Base-by-base conservation (phyloP, 1,284 basidiomycete species). In the Hymenochaete sp. region DNA sequence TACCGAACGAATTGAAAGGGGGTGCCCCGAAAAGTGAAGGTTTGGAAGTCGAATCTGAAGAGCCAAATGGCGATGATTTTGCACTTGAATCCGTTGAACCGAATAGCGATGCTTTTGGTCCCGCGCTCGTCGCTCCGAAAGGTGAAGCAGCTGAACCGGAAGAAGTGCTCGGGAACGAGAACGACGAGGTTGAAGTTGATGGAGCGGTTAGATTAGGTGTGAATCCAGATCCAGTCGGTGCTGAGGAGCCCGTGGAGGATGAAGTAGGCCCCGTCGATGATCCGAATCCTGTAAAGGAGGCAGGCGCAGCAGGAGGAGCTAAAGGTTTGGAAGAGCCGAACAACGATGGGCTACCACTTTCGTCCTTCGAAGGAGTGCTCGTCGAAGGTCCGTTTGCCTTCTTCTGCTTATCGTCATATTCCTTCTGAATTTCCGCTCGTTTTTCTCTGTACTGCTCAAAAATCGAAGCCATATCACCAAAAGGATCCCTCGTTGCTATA, bases 401-500 rank as follows among this genome's bases (percentile, higher is more conserved):
- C 47, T 60, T 62, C 8, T 62, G 48, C 32, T 59, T 63, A 11
- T 62, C 61, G 42, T 80, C 73, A 50, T 69, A 79, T 29, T 80
- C 72, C 37, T 70, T 71, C 56, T 79, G 75, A 5, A 82, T 72
- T 31, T 70, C 68, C 5, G 67, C 59, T 4, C 86, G 71, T 35
- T 82, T 62, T 8, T 62, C 66, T 54, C 71, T 76, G 63, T 93
- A 93, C 44, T 73, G 74, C 45, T 77, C 72, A n/a, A 81, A 51
- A 7, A 88, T 55, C 7, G 63, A 61, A 3, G 72, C 66, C 3
- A 91, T 62, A 55, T 93, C 79, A n/a, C 68, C 59, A 60, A 92
- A 92, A 1, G 85, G 80, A 60, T 93, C 87, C 7, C 71, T 64
- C 24, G 85, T 77, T 16, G 90, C 62, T 3, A 75, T 72, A 42